Conservation (phyloP, 495 filamentous ascomycete genomes). For the Aspergillus sparsus region DNA sequence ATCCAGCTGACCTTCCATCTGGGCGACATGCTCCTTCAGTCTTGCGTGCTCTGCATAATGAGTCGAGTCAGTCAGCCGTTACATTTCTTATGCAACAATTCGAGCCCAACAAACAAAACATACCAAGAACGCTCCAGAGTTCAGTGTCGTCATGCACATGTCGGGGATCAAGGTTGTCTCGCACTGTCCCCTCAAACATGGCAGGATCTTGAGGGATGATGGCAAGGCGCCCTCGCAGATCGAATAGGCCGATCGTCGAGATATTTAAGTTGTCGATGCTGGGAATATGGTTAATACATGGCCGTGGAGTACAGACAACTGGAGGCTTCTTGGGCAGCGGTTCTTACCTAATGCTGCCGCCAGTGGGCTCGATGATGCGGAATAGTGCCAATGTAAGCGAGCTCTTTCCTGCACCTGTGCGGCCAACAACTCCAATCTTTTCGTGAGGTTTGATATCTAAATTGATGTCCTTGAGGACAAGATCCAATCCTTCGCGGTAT, state of each 20-base stretch:
- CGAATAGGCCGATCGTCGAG: conserved; percentile 83
- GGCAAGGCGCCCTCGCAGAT: conserved; percentile 85
- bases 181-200: conserved; percentile 92
- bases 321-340: conserved; percentile 11
- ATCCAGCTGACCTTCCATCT: conserved; percentile 88
- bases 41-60: conserved; percentile 76
- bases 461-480: conserved; percentile 90
- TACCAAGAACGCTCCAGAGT: conserved; percentile 94
- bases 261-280: conserved; percentile 87
- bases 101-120: conserved; percentile 66
- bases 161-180: conserved; percentile 95
- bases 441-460: conserved; percentile 91
- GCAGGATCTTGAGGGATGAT: conserved; percentile 99
- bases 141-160: conserved; percentile 97
- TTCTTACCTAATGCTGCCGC: conserved; percentile 68
- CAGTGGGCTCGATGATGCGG: conserved; percentile 85
- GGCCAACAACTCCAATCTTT: conserved; percentile 96
- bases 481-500: conserved; percentile 83
- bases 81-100: conserved; percentile 10
- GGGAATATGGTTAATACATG: conserved; percentile 23
- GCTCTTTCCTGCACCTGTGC: conserved; percentile 95
- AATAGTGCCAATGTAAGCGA: conserved; percentile 93
- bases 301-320: not conserved
- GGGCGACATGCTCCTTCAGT: conserved; percentile 84
- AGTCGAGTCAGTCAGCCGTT: conserved; percentile 23